A percentile compares a stretch with the other conserved stretches of the same genome.
Evolutionary conservation across 306 rosid genomes (phyloP).

Genomic region (Trifolium dubium): DNA sequence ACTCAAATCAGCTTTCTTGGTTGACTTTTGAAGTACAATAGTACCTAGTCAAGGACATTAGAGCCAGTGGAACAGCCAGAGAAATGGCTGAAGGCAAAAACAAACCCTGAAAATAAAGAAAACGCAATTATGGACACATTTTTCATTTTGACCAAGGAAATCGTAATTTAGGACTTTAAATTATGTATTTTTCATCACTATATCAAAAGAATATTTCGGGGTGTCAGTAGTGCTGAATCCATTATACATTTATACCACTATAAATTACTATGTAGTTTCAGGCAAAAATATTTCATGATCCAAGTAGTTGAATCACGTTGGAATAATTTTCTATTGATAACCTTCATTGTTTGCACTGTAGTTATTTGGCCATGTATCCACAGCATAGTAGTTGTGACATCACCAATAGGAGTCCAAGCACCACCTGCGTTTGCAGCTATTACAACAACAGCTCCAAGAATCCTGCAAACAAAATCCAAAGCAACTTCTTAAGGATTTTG

Average conservation of each 20-base stretch:
- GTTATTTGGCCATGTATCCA: slow-evolving; percentile 99
- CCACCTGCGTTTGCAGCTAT: slow-evolving; percentile 99
- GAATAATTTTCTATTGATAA: slow-evolving; percentile 38
- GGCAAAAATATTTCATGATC: neutral
- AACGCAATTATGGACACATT: slow-evolving; percentile 30
- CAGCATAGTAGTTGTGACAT: slow-evolving; percentile 95
- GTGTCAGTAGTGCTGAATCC: slow-evolving; percentile 19
- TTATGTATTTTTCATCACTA: slow-evolving; percentile 15
- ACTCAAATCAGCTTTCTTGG: slow-evolving; percentile 31
- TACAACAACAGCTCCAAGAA: slow-evolving; percentile 95
- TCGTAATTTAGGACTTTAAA: slow-evolving; percentile 1
- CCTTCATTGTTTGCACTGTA: slow-evolving; percentile 81
- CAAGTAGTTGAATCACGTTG: slow-evolving; percentile 1
- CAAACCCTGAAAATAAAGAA: slow-evolving; percentile 59
- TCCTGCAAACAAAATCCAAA: slow-evolving; percentile 62
- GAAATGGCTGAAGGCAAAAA: slow-evolving; percentile 77
- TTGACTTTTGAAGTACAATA: slow-evolving; percentile 29
- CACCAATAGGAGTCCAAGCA: slow-evolving; percentile 99
- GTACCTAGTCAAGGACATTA: slow-evolving; percentile 86
- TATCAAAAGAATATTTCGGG: slow-evolving; percentile 2
- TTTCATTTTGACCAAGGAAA: slow-evolving; percentile 5
- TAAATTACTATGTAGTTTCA: slow-evolving; percentile 21
- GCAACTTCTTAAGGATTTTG: slow-evolving; percentile 32
- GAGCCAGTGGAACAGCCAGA: slow-evolving; percentile 84
- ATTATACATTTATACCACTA: slow-evolving; percentile 13